Conservation (phyloP, 345 rosid genomes). For the Pistacia vera region DNA sequence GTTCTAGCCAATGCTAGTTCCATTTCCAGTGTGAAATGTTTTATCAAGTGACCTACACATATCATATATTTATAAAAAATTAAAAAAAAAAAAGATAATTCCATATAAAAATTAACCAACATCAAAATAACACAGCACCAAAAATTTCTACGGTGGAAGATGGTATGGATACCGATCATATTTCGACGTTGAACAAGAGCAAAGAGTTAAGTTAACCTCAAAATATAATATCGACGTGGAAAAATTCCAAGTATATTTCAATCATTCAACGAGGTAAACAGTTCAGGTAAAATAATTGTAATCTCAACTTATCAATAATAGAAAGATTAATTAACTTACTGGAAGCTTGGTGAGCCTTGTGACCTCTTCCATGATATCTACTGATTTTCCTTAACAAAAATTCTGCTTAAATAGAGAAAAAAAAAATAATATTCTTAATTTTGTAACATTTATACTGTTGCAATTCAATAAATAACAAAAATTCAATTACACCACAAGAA, state of each 20-base stretch:
- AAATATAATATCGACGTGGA: too few relatives aligned
- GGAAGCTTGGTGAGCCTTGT: constrained; percentile 67
- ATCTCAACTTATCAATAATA: neutral
- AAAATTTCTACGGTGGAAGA: too few relatives aligned
- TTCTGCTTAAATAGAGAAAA: constrained; percentile 35
- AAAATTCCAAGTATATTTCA: too few relatives aligned
- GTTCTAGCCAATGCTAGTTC: constrained; percentile 57
- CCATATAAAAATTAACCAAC: neutral
- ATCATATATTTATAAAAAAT: too few relatives aligned
- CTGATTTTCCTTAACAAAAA: constrained; percentile 55
- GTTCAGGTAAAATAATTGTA: too few relatives aligned
- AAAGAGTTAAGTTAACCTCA: too few relatives aligned
- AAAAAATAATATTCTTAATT: too few relatives aligned
- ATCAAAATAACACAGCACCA: too few relatives aligned
- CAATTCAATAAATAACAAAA: neutral
- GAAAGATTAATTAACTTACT: constrained; percentile 30
- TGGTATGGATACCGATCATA: too few relatives aligned
- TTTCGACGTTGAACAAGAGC: too few relatives aligned
- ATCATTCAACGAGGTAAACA: too few relatives aligned
- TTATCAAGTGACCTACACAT: constrained; percentile 62
- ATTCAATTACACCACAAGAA: neutral
- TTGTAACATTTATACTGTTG: too few relatives aligned
- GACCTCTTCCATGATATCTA: constrained; percentile 70
- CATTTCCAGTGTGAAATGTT: constrained; percentile 62
- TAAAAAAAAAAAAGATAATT: neutral